Evolutionary conservation across 345 rosid genomes (phyloP), one percentile per base, ranked within the genome.

Genomic region (Microthlaspi erraticum): DNA sequence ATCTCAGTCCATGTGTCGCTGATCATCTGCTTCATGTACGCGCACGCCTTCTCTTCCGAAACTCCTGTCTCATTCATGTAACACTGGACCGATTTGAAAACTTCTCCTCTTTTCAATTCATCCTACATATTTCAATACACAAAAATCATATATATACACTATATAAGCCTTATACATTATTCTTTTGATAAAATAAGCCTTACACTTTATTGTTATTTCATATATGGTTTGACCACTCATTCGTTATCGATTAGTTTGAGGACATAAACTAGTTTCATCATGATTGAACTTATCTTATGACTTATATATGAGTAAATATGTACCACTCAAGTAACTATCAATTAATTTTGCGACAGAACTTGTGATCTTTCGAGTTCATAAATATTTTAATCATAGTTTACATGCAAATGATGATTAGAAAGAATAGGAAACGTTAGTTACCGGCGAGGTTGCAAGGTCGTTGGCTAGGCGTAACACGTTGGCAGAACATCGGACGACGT

Each of bases 381-480:
- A 0, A 10, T 11, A 11, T 39, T 39, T 39, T 39, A 39, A 39
- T 12, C 5, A 39, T 39, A 39, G 14, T 39, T 11, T 39, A 39
- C 14, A 11, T 12, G 43, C 43, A 39, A 12, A 41, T 41, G 4
- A 11, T 41, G 4, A 10, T 39, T 39, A 41, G 16, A 41, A 41
- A 41, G 16, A 12, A 41, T 14, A 23, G 7, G 26, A 39, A 20
- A 0, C 6, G 19, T 1, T 31, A 8, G 4, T 2, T 52, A 79
- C 85, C 73, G 68, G 16, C 2, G 81, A 75, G 2, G 87, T 80
- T 33, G 42, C 85, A 1, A 84, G 19, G 41, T 82, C 86, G 16
- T 80, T 43, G 2, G 50, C 60, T 7, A 76, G 56, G 12, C 83
- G 66, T 6, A 72, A 3, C 51, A 73, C 50, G 5, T 19, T 13